Evolutionary conservation across 2,329 filamentous ascomycete species (phyloP).

Genomic region (Apiospora aurea): DNA sequence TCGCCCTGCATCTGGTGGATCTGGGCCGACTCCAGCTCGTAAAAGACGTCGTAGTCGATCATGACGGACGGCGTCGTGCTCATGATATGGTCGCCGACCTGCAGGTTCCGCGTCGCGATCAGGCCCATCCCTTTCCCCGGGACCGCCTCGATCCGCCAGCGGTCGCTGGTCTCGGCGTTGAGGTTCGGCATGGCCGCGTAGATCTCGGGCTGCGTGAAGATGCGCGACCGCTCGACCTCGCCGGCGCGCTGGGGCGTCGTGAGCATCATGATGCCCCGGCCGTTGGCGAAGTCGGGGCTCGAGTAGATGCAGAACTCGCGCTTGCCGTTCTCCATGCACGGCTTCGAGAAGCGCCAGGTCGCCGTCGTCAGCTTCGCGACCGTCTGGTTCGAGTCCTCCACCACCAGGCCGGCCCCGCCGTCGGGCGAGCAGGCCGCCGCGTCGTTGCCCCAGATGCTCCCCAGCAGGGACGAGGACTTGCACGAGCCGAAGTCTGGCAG

Average conservation of each 20-base stretch:
- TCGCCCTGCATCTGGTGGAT: conserved; percentile 42
- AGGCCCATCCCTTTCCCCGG: conserved; percentile 49
- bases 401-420: not conserved
- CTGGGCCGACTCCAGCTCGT: conserved; percentile 37
- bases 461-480: conserved; percentile 3
- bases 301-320: conserved; percentile 45
- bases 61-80: conserved; percentile 47
- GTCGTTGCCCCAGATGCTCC: not conserved
- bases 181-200: conserved; percentile 38
- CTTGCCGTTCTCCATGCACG: conserved; percentile 28
- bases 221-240: conserved; percentile 37
- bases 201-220: conserved; percentile 38
- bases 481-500: not conserved
- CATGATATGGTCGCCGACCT: conserved; percentile 48
- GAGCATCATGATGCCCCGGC: conserved; percentile 48
- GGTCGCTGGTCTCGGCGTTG: conserved; percentile 33
- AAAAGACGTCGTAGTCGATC: conserved; percentile 48
- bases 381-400: conserved; percentile 7
- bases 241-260: conserved; percentile 44
- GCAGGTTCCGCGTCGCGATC: conserved; percentile 43
- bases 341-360: conserved; percentile 28
- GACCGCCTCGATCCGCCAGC: conserved; percentile 45
- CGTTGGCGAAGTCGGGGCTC: conserved; percentile 43
- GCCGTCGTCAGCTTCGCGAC: not conserved
- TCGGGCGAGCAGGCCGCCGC: not conserved